phyloP scores from a whole-genome alignment of 129 eudicot species.

The Silybum marianum region DNA sequence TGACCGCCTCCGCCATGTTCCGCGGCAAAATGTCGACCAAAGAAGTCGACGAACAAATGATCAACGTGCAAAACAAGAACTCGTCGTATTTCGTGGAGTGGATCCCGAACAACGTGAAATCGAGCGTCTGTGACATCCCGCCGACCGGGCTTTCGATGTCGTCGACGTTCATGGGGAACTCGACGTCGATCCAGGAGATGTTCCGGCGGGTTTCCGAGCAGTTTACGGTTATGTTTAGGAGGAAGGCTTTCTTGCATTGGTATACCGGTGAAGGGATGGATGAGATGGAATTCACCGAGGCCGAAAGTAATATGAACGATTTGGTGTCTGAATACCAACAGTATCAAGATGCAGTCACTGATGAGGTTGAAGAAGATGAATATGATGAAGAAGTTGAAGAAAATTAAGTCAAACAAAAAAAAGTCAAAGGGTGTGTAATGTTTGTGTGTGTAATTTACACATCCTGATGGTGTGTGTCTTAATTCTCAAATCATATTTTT shows the following conservation, averaged over 20 bases:
- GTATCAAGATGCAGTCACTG: slow-evolving; percentile 66
- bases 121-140: slow-evolving; percentile 72
- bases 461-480: background rate
- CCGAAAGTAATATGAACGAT: slow-evolving; percentile 78
- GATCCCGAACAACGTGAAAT: slow-evolving; percentile 79
- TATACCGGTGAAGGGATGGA: slow-evolving; percentile 75
- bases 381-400: slow-evolving; percentile 51
- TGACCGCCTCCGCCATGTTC: slow-evolving; percentile 75
- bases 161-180: slow-evolving; percentile 69
- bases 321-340: slow-evolving; percentile 80
- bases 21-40: slow-evolving; percentile 73
- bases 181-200: slow-evolving; percentile 78
- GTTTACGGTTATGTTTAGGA: slow-evolving; percentile 68
- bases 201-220: slow-evolving; percentile 74
- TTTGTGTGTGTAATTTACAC: slow-evolving; percentile 25
- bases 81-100: slow-evolving; percentile 73
- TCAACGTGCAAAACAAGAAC: slow-evolving; percentile 73
- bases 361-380: slow-evolving; percentile 47
- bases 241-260: slow-evolving; percentile 80
- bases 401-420: slow-evolving; percentile 15
- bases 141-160: slow-evolving; percentile 72
- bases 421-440: slow-evolving; percentile 29
- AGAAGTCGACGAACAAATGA: slow-evolving; percentile 73
- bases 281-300: slow-evolving; percentile 75
- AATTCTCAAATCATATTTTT: slow-evolving; percentile 4